A percentile compares a stretch with the other conserved stretches of the same genome.
Conservation (phyloP, 805 yeast genomes). For the Candida pseudoglaebosa region DNA sequence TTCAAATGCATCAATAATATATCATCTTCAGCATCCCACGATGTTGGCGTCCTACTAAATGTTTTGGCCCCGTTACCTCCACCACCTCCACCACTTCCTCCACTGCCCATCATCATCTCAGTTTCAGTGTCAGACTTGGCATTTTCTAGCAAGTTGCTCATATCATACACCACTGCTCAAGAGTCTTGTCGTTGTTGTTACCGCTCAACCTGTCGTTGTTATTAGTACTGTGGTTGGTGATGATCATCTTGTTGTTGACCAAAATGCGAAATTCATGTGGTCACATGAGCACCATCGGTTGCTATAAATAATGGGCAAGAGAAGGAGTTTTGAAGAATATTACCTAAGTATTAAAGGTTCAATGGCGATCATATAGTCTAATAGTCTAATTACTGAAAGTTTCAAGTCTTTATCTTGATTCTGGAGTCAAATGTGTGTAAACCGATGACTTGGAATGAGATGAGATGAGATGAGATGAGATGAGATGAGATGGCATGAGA, state of each 20-base stretch:
- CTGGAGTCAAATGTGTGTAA: background rate
- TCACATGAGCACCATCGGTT: constrained; percentile 3
- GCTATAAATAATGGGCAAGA: too few relatives aligned
- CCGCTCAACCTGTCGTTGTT: background rate
- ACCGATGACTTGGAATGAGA: too few relatives aligned
- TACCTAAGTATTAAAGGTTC: too few relatives aligned
- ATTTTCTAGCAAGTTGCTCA: background rate
- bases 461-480: too few relatives aligned
- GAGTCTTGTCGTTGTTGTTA: background rate
- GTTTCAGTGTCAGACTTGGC: background rate
- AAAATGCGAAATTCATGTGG: background rate
- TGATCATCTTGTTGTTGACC: background rate
- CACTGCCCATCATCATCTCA: too few relatives aligned
- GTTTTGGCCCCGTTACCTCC: constrained; percentile 18
- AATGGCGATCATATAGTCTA: background rate
- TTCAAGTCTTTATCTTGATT: background rate
- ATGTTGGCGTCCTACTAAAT: constrained; percentile 40
- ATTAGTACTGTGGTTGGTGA: background rate
- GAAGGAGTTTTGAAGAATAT: too few relatives aligned
- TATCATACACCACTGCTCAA: background rate
- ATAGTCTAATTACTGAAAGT: background rate
- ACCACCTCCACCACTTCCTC: too few relatives aligned
- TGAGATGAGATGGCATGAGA: too few relatives aligned
- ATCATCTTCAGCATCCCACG: constrained; percentile 48
- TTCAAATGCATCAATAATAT: constrained; percentile 42